Evolutionary conservation across 805 yeast genomes (phyloP).

Genomic region (Yarrowia phangngaensis): DNA sequence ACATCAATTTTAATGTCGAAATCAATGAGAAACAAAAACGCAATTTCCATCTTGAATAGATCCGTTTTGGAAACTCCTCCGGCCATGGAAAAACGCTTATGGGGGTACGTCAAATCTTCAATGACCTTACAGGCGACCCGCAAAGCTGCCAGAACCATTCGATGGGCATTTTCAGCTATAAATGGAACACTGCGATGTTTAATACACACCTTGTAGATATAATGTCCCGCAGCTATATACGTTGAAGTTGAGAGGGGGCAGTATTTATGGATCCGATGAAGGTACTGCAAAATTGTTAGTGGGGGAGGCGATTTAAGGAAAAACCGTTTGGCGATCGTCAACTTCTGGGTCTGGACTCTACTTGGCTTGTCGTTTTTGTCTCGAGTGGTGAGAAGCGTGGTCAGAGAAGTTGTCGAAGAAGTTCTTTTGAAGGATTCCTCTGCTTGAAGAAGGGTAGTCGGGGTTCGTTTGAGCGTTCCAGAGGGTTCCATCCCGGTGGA

Average conservation of each 20-base stretch:
- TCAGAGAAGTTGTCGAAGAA: conserved; percentile 12
- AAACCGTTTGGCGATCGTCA: conserved; percentile 36
- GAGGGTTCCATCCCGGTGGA: too few species aligned
- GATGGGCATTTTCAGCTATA: conserved; percentile 42
- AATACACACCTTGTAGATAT: conserved; percentile 39
- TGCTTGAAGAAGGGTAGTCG: not conserved
- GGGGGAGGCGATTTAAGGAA: conserved; percentile 38
- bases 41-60: conserved; percentile 48
- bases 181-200: conserved; percentile 38
- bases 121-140: conserved; percentile 48
- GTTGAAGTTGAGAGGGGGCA: conserved; percentile 42
- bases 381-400: conserved; percentile 3
- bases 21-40: conserved; percentile 48
- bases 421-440: not conserved
- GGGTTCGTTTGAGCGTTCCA: not conserved
- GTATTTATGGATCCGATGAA: conserved; percentile 41
- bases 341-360: conserved; percentile 26
- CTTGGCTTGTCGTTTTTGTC: conserved; percentile 16
- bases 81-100: conserved; percentile 47
- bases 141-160: conserved; percentile 46
- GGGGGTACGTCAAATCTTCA: conserved; percentile 48
- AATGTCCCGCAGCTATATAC: conserved; percentile 40
- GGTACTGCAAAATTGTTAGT: conserved; percentile 38
- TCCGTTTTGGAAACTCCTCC: conserved; percentile 48
- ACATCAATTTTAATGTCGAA: conserved; percentile 43